These are phyloP conservation scores for Akebia trifoliata DNA, from an alignment of 164 flowering plant genomes.

Conservation along the genomic window DNA sequence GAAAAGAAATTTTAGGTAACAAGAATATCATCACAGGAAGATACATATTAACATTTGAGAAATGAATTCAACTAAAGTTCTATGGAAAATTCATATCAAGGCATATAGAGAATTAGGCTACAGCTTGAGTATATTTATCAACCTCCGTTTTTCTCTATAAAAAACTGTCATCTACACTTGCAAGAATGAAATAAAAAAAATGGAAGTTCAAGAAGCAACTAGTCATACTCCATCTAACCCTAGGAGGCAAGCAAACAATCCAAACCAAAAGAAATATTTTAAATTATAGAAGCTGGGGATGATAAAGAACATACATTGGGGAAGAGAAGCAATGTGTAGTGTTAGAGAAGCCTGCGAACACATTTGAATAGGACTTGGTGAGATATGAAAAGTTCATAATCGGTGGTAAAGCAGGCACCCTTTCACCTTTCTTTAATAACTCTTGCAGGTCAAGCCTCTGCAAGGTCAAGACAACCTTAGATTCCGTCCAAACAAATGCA, in stretches of 20 bases:
- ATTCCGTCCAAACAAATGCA: constrained; percentile 85
- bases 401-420: constrained; percentile 74
- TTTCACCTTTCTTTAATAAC: constrained; percentile 75
- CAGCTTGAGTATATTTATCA: too few relatives aligned
- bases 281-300: not conserved
- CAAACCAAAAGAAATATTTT: not conserved
- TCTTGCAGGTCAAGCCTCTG: constrained; percentile 69
- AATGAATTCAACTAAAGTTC: too few relatives aligned
- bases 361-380: constrained; percentile 85
- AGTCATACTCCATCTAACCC: not conserved
- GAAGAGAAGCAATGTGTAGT: constrained; percentile 37
- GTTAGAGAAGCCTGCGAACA: constrained; percentile 61
- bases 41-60: too few relatives aligned
- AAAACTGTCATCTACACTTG: too few relatives aligned
- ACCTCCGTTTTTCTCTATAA: too few relatives aligned
- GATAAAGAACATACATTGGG: constrained; percentile 39
- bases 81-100: too few relatives aligned
- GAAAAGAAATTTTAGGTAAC: too few relatives aligned
- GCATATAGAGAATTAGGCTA: too few relatives aligned
- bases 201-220: not conserved
- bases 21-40: too few relatives aligned
- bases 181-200: too few relatives aligned
- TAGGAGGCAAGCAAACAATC: not conserved
- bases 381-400: constrained; percentile 78
- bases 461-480: constrained; percentile 71